Evolutionary conservation across 371 early-diverging fungal genomes (phyloP).

Genomic region (Mortierella sp.): DNA sequence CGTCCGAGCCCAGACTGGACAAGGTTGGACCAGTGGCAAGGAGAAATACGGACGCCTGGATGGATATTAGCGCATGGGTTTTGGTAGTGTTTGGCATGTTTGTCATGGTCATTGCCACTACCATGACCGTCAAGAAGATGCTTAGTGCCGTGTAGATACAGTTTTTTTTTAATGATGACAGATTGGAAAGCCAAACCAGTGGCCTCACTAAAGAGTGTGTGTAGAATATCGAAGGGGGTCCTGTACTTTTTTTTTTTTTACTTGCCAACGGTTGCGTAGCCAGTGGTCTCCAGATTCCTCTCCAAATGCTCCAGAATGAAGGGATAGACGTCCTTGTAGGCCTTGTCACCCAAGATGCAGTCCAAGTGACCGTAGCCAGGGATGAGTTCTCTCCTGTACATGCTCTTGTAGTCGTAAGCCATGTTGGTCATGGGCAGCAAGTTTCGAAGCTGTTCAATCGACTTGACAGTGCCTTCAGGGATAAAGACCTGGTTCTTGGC

Average conservation of each 20-base stretch:
- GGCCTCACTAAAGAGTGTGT: too few relatives aligned
- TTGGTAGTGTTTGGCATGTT: conserved; percentile 57
- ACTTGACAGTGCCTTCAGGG: conserved; percentile 36
- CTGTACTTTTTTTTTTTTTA: background rate
- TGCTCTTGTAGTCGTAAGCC: conserved; percentile 41
- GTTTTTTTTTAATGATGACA: background rate
- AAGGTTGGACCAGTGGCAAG: too few relatives aligned
- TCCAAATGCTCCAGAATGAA: conserved; percentile 37
- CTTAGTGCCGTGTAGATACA: conserved; percentile 7
- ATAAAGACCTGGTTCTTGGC: conserved; percentile 49
- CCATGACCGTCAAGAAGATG: conserved; percentile 42
- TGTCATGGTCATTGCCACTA: conserved; percentile 60
- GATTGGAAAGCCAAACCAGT: too few relatives aligned
- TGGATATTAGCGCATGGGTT: conserved; percentile 52
- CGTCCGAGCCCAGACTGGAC: too few relatives aligned
- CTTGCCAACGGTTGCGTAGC: conserved; percentile 20
- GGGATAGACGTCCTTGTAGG: conserved; percentile 48
- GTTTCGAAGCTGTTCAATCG: conserved; percentile 31
- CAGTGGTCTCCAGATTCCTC: conserved; percentile 24
- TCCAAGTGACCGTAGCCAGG: conserved; percentile 52
- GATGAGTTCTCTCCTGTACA: conserved; percentile 37
- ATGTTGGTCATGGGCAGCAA: conserved; percentile 38
- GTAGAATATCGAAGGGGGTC: too few relatives aligned
- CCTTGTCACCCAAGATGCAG: conserved; percentile 46
- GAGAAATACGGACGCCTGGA: conserved; percentile 34